These are phyloP conservation scores for Phytophthora tubulina DNA, from an alignment of 352 stramenopile genomes.

Conservation along the genomic window DNA sequence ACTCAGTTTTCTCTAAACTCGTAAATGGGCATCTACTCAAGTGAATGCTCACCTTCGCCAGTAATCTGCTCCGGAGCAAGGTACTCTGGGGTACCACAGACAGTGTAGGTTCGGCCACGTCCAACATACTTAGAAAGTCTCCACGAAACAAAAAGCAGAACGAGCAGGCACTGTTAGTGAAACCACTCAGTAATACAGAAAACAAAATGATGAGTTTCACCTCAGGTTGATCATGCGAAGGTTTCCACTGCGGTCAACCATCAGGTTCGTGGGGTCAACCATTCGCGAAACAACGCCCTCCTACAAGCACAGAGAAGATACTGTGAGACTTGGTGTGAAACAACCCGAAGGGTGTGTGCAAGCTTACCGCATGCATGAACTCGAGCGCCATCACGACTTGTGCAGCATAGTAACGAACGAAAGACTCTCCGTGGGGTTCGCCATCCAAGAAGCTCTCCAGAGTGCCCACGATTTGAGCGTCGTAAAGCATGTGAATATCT, in stretches of 20 bases:
- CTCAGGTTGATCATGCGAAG: conserved; percentile 87
- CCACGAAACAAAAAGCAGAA: conserved; percentile 6
- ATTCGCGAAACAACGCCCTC: conserved; percentile 85
- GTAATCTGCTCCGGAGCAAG: conserved; percentile 89
- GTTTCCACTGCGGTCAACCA: conserved; percentile 85
- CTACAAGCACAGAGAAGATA: conserved; percentile 30
- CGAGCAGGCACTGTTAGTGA: not conserved
- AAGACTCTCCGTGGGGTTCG: conserved; percentile 77
- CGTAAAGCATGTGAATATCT: conserved; percentile 87
- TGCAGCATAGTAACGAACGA: conserved; percentile 88
- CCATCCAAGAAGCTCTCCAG: conserved; percentile 81
- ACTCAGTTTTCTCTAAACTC: not conserved
- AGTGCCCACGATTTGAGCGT: conserved; percentile 83
- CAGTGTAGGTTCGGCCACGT: conserved; percentile 84
- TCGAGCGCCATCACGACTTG: conserved; percentile 86
- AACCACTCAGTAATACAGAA: not conserved
- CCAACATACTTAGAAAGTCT: conserved; percentile 91
- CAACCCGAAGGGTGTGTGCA: not conserved
- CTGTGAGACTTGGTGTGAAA: conserved; percentile 9
- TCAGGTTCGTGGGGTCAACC: conserved; percentile 82
- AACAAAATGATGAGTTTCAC: conserved; percentile 33
- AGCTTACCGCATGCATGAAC: conserved; percentile 78
- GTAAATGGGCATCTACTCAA: not conserved
- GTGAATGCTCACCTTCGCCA: conserved; percentile 65
- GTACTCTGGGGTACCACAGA: conserved; percentile 89